Base-by-base conservation (phyloP, 2,329 filamentous ascomycete species). In the Alternaria postmessia region DNA sequence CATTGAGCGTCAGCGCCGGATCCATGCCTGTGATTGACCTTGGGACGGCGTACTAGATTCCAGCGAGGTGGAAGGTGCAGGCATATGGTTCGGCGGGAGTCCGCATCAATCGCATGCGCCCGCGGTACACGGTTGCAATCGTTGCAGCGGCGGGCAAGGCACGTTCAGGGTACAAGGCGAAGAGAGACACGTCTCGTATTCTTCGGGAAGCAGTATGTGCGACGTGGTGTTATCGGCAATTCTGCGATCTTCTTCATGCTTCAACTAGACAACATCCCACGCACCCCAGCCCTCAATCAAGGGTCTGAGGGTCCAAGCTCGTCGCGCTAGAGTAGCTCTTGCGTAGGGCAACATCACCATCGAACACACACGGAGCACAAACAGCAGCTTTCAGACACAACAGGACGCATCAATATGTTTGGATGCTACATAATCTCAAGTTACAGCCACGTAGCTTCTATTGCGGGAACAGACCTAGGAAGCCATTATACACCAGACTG, bases 401-500 rank as follows among this genome's bases (percentile, higher is more conserved):
- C 20, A 49, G 0, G 18, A n/a, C 16, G 11, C 2, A 12, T n/a
- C 3, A 18, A 18, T 12, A 49, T 14, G 14, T 36, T 36, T 36
- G 20, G 5, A 48, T 22, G 14, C 20, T 9, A 26, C 24, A 4
- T 11, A 16, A 14, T 39, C 16, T 14, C 24, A 9, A 4, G 4
- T 32, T 14, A 14, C 2, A 11, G 28, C 16, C 18, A 44, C 5
- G 7, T 4, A 20, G 32, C 8, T 3, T 9, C 51, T 68, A 75
- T 48, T 75, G 71, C 22, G 72, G 74, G 53, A 76, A 76, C 42
- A 90, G 73, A 2, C 83, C 84, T 58, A 85, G 79, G 69, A 85
- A 88, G 5, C 88, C 88, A 32, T 87, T 85, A 54, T 83, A 83
- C 24, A 90, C 85, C 61, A 91, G 71, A 71, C 88, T 90, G 65